Base-by-base conservation (phyloP, 129 eudicot genomes). In the Pseudognaphalium luteoalbum region DNA sequence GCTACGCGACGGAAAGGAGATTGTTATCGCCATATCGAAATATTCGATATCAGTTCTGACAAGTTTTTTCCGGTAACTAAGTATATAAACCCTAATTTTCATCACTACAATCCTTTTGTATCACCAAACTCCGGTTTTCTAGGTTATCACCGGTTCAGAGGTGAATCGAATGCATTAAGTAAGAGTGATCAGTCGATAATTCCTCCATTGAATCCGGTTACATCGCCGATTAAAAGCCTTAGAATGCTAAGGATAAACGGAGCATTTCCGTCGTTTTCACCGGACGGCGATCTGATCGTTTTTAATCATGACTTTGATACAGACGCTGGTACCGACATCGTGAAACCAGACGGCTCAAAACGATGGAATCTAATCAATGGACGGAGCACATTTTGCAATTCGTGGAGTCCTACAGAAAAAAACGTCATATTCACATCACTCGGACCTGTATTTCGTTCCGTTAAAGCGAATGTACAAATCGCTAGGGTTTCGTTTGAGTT, bases 81-180 rank as follows among this genome's bases (percentile, higher is more conserved):
- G 71, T 10, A 71, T 47, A 0, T 88, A 5, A 90, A 86, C 51
- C 95, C 92, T 1, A 58, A 81, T 51, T 7, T 85, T 21, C 96
- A 93, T 80, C 96, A 90, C 52, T 93, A 93, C 80, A 93, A 87
- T 72, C 96, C 98, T 0, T 93, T 93, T 54, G 75, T 93, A 30
- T 90, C 96, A 12, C 84, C 92, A 0, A 66, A 77, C 0, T 84
- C 85, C 1, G 70, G 73, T 12, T 68, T 68, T 34, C 59, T 93
- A 4, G 96, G 98, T 25, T 93, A 88, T 75, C 98, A 93, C 44
- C 83, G 96, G 0, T 93, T 86, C 64, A 85, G 98, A 37, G 98
- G 98, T 0, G 84, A 83, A 66, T 71, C 86, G 3, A 50, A 47
- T 0, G 84, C 81, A 66, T 74, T 86, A 2, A 50, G 74, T 2